Percentiles rank a stretch among this genome's conserved stretches.
Conservation (phyloP, 2,329 filamentous ascomycete genomes). For the Aspergillus sp. region DNA sequence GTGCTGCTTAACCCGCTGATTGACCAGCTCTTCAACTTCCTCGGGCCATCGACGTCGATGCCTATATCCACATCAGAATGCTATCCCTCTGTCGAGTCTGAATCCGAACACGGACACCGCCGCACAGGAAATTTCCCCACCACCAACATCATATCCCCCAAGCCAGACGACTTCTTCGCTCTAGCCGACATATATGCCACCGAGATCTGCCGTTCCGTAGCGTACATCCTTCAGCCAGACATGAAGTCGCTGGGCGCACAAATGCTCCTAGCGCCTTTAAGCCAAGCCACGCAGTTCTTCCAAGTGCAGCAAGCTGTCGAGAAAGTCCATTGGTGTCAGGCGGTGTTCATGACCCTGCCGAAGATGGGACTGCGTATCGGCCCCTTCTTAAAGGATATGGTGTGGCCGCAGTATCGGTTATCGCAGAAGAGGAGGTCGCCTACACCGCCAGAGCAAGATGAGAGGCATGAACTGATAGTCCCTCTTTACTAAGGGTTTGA, state of each 20-base stretch:
- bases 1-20: slow-evolving; percentile 15
- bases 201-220: slow-evolving; percentile 12
- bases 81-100: background rate
- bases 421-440: background rate
- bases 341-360: slow-evolving; percentile 10
- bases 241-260: slow-evolving; percentile 15
- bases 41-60: slow-evolving; percentile 1
- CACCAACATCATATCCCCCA: background rate
- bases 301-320: slow-evolving; percentile 6
- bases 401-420: slow-evolving; percentile 13
- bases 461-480: background rate
- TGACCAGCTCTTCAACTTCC: slow-evolving; percentile 8
- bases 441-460: background rate
- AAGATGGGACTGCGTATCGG: slow-evolving; percentile 12
- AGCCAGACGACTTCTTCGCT: slow-evolving; percentile 5
- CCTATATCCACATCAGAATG: background rate
- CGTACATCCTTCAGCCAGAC: slow-evolving; percentile 12
- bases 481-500: too few species aligned
- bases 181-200: slow-evolving; percentile 13
- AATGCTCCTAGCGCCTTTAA: slow-evolving; percentile 11
- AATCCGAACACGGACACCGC: too few species aligned
- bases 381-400: slow-evolving; percentile 13
- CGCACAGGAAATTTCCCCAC: background rate
- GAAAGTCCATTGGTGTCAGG: slow-evolving; percentile 13
- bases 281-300: slow-evolving; percentile 13